A percentile compares a stretch with the other conserved stretches of the same genome.
These are phyloP conservation scores for Monosporascus sp. DNA, from an alignment of 2,329 filamentous ascomycete species.

Conservation along the genomic window DNA sequence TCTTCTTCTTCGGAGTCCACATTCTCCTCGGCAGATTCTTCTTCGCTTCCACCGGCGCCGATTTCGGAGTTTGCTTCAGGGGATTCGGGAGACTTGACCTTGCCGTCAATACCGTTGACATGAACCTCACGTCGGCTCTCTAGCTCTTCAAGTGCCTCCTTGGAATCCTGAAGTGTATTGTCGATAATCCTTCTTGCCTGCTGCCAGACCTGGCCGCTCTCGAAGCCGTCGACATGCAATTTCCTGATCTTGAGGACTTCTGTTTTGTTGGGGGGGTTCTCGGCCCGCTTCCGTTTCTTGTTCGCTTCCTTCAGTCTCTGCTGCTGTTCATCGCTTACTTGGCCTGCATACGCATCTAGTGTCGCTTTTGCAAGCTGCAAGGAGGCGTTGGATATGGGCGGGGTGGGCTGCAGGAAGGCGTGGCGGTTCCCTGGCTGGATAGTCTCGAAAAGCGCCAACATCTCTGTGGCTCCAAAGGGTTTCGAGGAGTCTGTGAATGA, in stretches of 20 bases:
- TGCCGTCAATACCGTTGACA: constrained; percentile 38
- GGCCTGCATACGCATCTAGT: constrained; percentile 71
- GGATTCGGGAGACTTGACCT: constrained; percentile 29
- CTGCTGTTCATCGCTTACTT: constrained; percentile 68
- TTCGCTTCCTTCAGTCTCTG: constrained; percentile 61
- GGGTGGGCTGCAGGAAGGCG: constrained; percentile 68
- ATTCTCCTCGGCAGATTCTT: constrained; percentile 29
- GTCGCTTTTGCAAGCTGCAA: constrained; percentile 73
- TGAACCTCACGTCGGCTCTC: constrained; percentile 49
- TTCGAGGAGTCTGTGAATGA: constrained; percentile 28
- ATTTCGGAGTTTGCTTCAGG: constrained; percentile 31
- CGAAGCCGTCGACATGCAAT: constrained; percentile 82
- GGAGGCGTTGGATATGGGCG: constrained; percentile 62
- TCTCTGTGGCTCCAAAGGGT: constrained; percentile 31
- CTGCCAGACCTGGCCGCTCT: constrained; percentile 87
- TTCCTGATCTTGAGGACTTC: constrained; percentile 71
- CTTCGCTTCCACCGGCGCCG: constrained; percentile 15
- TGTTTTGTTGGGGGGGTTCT: constrained; percentile 36
- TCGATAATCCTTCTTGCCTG: constrained; percentile 79
- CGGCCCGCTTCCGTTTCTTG: constrained; percentile 68
- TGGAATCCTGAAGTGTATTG: constrained; percentile 45
- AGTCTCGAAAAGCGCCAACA: constrained; percentile 49
- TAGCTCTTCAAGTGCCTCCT: constrained; percentile 42
- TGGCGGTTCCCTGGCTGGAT: constrained; percentile 59
- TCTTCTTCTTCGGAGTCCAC: constrained; percentile 29